phyloP scores from a whole-genome alignment of 345 rosid genomes.

The Nephelium lappaceum region DNA sequence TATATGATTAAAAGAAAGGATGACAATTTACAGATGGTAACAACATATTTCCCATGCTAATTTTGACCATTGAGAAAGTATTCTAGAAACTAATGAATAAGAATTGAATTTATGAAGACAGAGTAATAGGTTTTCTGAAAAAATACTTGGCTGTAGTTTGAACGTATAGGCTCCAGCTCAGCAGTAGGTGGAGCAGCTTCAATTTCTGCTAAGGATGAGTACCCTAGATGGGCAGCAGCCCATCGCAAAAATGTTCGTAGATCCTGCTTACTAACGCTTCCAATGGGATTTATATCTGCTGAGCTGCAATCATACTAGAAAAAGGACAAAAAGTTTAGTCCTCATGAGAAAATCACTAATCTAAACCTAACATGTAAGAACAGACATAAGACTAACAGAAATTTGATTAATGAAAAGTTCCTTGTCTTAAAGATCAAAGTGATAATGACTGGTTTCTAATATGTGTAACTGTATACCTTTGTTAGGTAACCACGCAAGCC shows the following conservation, averaged over 20 bases:
- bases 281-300: constrained; percentile 96
- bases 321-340: constrained; percentile 15
- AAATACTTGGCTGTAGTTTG: constrained; percentile 83
- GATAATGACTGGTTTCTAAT: not conserved
- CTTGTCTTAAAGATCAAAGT: not conserved
- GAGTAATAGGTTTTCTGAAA: not conserved
- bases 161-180: constrained; percentile 90
- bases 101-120: not conserved
- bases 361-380: not conserved
- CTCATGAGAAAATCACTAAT: not conserved
- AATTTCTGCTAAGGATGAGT: constrained; percentile 78
- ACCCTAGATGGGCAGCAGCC: constrained; percentile 90
- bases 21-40: not conserved
- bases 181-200: constrained; percentile 99
- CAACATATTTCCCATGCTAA: not conserved
- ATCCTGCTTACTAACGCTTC: constrained; percentile 91
- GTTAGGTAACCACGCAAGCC: constrained; percentile 93
- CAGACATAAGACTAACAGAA: not conserved
- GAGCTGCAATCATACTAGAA: constrained; percentile 95
- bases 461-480: constrained; percentile 50
- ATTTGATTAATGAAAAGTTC: not conserved
- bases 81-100: not conserved
- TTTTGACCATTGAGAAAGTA: not conserved
- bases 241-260: constrained; percentile 78
- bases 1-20: not conserved